phyloP scores from a whole-genome alignment of 306 rosid genomes.

The Sechiopsis laciniata region DNA sequence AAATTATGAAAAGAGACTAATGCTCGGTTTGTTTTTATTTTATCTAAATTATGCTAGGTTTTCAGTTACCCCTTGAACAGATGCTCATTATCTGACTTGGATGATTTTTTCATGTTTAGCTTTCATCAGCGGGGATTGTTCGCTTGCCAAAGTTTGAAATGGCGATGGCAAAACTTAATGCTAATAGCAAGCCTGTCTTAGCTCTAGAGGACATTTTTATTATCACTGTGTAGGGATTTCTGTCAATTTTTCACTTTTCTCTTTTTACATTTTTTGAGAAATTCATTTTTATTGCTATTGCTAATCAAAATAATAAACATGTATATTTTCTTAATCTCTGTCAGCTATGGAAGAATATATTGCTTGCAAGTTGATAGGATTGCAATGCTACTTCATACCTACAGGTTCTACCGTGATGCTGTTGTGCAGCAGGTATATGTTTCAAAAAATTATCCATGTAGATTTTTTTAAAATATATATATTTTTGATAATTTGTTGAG shows the following conservation, averaged over 20 bases:
- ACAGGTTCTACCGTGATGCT: constrained; percentile 93
- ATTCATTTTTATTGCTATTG: constrained; percentile 8
- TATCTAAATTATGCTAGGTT: neutral
- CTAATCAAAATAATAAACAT: constrained; percentile 20
- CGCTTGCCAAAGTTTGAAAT: constrained; percentile 93
- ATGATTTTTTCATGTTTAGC: constrained; percentile 42
- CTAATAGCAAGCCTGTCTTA: constrained; percentile 76
- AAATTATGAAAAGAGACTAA: too few relatives aligned
- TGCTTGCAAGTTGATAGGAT: constrained; percentile 93
- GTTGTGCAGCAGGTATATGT: constrained; percentile 86
- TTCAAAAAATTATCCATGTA: constrained; percentile 22
- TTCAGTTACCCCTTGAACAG: neutral
- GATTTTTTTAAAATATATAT: too few relatives aligned
- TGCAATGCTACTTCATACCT: constrained; percentile 88
- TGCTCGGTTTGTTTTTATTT: neutral
- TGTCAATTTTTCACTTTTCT: constrained; percentile 17
- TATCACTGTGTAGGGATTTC: constrained; percentile 69
- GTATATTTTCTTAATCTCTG: constrained; percentile 17
- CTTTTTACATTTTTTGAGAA: neutral
- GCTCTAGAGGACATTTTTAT: constrained; percentile 83
- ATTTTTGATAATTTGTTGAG: neutral
- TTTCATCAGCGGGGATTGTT: constrained; percentile 87
- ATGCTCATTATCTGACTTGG: constrained; percentile 32
- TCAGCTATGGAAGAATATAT: constrained; percentile 96
- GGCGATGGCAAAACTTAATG: constrained; percentile 90